Conservation (phyloP, 106 monocot genomes). For the Gastrodia elata region DNA sequence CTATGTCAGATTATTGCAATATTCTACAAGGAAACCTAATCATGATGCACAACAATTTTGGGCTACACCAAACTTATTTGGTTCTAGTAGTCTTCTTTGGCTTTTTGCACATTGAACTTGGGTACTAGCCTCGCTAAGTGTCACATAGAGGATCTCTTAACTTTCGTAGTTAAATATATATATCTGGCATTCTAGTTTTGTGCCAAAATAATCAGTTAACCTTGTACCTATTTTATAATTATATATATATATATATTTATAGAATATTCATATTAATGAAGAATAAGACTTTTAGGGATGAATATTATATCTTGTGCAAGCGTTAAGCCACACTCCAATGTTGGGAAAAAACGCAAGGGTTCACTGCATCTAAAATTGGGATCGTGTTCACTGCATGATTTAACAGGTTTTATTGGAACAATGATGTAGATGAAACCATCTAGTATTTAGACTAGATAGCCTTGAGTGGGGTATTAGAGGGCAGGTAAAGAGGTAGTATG, state of each 20-base stretch:
- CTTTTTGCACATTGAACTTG: not conserved
- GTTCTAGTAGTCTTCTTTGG: not conserved
- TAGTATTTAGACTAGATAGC: too few relatives aligned
- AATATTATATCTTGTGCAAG: too few relatives aligned
- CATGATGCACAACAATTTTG: not conserved
- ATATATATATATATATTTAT: not conserved
- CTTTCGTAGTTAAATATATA: not conserved
- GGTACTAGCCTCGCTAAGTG: not conserved
- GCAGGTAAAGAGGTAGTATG: too few relatives aligned
- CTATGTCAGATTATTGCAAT: not conserved
- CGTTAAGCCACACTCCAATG: too few relatives aligned
- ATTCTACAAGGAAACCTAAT: not conserved
- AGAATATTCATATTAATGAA: not conserved
- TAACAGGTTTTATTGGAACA: not conserved
- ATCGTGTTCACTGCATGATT: not conserved
- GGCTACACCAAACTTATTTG: not conserved
- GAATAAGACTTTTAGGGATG: too few relatives aligned
- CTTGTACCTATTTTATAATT: not conserved
- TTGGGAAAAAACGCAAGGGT: too few relatives aligned
- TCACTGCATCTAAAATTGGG: too few relatives aligned
- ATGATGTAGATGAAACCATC: too few relatives aligned
- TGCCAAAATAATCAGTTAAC: not conserved
- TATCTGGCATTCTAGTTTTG: not conserved
- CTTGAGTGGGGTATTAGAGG: too few relatives aligned
- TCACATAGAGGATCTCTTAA: not conserved